Base-by-base conservation (phyloP, 2,329 filamentous ascomycete genomes). In the Fusarium fracticaudum region DNA sequence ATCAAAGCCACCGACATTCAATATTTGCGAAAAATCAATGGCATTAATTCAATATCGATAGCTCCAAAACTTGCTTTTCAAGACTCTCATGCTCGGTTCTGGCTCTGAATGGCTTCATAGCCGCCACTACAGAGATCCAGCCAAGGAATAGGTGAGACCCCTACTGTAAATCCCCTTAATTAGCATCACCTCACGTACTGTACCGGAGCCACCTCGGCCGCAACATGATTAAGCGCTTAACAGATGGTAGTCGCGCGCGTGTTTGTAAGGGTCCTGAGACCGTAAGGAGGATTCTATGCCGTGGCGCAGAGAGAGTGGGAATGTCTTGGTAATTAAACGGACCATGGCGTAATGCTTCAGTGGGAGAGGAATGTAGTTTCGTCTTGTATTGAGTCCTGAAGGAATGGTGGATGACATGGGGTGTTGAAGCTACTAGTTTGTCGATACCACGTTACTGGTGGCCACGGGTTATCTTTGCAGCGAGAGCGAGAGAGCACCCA, bases 181-280 rank as follows among this genome's bases (percentile, higher is more conserved):
- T 60, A 54, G 55, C 60, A 29, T 37, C 44, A 41, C 41, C 35
- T 37, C 24, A 44, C 12, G n/a, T 37, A 35, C 33, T 35, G 6
- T 15, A 44, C 35, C 48, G 29, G 60, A 47, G 12, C 59, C 40
- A 66, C 20, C 35, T 55, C 47, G 29, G 59, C 33, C 40, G 24
- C 37, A 51, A 24, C 50, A 20, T 38, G 37, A 17, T 31, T 45
- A 57, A 68, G 71, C 71, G 71, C 71, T 71, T 62, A 43, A 40
- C 13, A n/a, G 24, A 24, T 40, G 20, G 41, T 76, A 64, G 71
- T 77, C 75, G 75, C 75, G 75, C 75, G 75, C 67, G 74, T 76
- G 74, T 76, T 75, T 75, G 8, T 37, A 44, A 48, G 54, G 50
- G 57, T 63, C 57, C 61, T 70, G 64, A 75, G 72, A 66, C 53